phyloP scores from a whole-genome alignment of 2,329 filamentous ascomycete species.

The Sclerotinia minor region DNA sequence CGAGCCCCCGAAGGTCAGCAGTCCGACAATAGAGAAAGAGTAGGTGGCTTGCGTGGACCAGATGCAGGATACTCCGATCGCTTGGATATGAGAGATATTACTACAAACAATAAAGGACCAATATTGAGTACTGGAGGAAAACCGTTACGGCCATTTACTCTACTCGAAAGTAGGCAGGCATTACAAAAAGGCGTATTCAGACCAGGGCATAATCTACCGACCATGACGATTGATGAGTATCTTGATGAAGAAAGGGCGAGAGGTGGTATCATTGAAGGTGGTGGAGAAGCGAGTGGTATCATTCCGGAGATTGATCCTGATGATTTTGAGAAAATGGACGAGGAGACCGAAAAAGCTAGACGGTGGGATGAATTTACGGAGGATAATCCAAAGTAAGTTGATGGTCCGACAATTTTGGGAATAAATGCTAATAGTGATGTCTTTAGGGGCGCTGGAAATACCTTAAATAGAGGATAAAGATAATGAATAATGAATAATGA shows the following conservation, averaged over 20 bases:
- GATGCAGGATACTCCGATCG: conserved; percentile 66
- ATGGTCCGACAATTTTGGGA: not conserved
- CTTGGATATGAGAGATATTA: conserved; percentile 64
- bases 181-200: conserved; percentile 81
- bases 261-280: conserved; percentile 89
- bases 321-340: conserved; percentile 81
- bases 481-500: conserved; percentile 27
- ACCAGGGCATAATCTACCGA: conserved; percentile 88
- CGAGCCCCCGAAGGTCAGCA: conserved; percentile 47
- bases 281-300: conserved; percentile 71
- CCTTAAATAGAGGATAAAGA: conserved; percentile 73
- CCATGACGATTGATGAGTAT: conserved; percentile 98
- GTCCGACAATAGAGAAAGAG: conserved; percentile 49
- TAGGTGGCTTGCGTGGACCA: conserved; percentile 39
- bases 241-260: conserved; percentile 83
- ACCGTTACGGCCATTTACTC: conserved; percentile 86
- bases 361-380: conserved; percentile 96
- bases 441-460: conserved; percentile 69
- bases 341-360: conserved; percentile 88
- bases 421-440: conserved; percentile 24
- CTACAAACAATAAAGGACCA: conserved; percentile 59
- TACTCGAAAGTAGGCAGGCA: conserved; percentile 74
- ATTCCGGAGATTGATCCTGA: conserved; percentile 82
- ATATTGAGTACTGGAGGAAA: conserved; percentile 77
- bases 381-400: conserved; percentile 68